Evolutionary conservation across 352 stramenopile genomes (phyloP), one percentile per base, ranked within the genome.

Genomic region (Globisporangium orthogonon): DNA sequence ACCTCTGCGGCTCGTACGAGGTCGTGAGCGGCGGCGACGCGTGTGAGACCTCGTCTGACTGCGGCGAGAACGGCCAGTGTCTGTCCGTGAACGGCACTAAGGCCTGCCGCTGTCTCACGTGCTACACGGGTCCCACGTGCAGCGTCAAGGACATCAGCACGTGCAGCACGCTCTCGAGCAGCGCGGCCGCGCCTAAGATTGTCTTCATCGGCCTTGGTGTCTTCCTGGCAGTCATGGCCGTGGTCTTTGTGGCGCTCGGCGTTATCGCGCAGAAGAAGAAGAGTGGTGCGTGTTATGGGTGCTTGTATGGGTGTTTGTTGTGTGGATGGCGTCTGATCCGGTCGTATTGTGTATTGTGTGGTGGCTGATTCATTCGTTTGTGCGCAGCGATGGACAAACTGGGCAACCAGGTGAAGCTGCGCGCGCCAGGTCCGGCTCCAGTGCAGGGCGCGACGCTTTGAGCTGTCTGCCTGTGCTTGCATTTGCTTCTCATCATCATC

Each of bases 91-190:
- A 87, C 40, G 84, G 82, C 50, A 76, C 71, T 10, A 89, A 76
- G 57, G 69, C 73, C 43, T 94, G 84, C 73, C 78, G 56, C 53
- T 94, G 84, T 50, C 54, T 89, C 50, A 71, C 78, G 0, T 94
- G 84, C 62, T 94, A 87, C 71, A 89, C 76, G 13, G 84, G 84
- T n/a, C 62, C 5, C 70, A 86, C 50, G 49, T 94, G 84, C 71
- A 89, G 76, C 31, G 73, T 94, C 17, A 84, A 86, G 59, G 83
- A 91, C 61, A 83, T 81, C 48, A 72, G 60, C 18, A 74, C 71
- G 9, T 94, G 82, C 58, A 83, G 70, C 52, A 78, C 75, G 43
- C 66, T 94, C 17, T 67, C 65, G 18, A 91, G 74, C 62, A 87
- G 70, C 45, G 61, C 73, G 33, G 61, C 65, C 29, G 84, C 84